A percentile compares a stretch with the other conserved stretches of the same genome.
phyloP scores from a whole-genome alignment of 176 grass and related monocot species.

The Stipa capillata region DNA sequence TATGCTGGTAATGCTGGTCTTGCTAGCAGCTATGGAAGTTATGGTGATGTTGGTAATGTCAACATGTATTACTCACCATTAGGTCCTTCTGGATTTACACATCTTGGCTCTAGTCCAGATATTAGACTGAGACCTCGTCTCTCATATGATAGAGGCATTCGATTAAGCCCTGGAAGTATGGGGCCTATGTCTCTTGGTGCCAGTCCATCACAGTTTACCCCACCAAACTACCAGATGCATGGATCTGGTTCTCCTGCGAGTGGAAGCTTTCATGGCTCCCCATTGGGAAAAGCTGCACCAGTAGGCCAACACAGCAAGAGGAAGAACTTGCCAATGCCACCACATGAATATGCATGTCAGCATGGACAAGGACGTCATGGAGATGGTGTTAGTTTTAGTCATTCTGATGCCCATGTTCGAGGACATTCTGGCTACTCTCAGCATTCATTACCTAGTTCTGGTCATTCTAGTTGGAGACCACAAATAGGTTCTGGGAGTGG shows the following conservation, averaged over 20 bases:
- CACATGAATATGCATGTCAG: conserved; percentile 63
- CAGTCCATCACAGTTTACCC: conserved; percentile 89
- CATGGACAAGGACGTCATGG: conserved; percentile 47
- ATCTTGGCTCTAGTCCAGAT: conserved; percentile 76
- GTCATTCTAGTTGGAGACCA: conserved; percentile 69
- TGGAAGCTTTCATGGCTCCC: conserved; percentile 49
- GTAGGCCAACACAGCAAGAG: conserved; percentile 55
- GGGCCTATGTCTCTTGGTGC: conserved; percentile 74
- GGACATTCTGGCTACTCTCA: conserved; percentile 45
- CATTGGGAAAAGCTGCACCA: conserved; percentile 60
- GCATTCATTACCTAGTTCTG: conserved; percentile 45
- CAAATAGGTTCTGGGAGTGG: conserved; percentile 38
- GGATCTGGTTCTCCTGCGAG: conserved; percentile 68
- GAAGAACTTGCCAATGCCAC: conserved; percentile 45
- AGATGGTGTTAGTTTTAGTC: conserved; percentile 51
- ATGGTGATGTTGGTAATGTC: conserved; percentile 51
- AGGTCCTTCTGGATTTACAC: conserved; percentile 67
- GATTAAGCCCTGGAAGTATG: conserved; percentile 63
- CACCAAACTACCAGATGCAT: conserved; percentile 77
- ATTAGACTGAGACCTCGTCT: conserved; percentile 53
- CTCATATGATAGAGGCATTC: conserved; percentile 69
- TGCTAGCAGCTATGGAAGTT: conserved; percentile 87
- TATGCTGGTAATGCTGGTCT: conserved; percentile 69
- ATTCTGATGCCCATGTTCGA: conserved; percentile 42
- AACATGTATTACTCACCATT: conserved; percentile 72